These are phyloP conservation scores for Pseudogymnoascus sp. DNA, from an alignment of 2,329 filamentous ascomycete species.

Conservation along the genomic window DNA sequence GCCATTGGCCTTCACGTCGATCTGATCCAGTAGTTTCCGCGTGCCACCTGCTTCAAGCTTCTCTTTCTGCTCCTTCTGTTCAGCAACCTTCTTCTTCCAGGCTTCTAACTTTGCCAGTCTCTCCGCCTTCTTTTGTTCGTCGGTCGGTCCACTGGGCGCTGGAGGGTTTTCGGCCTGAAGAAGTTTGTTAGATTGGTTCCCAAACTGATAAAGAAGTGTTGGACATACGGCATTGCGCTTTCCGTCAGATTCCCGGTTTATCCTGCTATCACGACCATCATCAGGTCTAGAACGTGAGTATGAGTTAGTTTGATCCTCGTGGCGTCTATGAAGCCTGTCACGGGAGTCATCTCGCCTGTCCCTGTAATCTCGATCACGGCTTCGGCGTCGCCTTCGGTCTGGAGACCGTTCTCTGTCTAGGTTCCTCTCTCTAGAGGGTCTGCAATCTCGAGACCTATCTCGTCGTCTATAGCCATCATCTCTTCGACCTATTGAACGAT, in stretches of 20 bases:
- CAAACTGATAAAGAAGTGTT: not conserved
- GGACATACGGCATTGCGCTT: conserved; percentile 51
- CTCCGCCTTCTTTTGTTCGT: conserved; percentile 72
- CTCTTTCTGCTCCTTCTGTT: conserved; percentile 65
- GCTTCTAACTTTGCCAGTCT: conserved; percentile 74
- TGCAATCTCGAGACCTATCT: conserved; percentile 57
- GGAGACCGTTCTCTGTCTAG: conserved; percentile 51
- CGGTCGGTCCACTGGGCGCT: conserved; percentile 46
- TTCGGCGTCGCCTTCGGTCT: conserved; percentile 49
- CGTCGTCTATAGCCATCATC: conserved; percentile 57
- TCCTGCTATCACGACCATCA: conserved; percentile 50
- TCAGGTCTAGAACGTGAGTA: conserved; percentile 58
- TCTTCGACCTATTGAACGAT: conserved; percentile 60
- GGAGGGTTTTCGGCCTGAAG: conserved; percentile 47
- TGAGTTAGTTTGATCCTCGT: conserved; percentile 65
- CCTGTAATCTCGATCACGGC: conserved; percentile 62
- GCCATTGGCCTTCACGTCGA: conserved; percentile 58
- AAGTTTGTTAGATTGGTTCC: conserved; percentile 12
- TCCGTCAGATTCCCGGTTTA: conserved; percentile 40
- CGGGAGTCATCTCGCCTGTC: conserved; percentile 66
- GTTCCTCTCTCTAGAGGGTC: conserved; percentile 48
- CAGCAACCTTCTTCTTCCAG: conserved; percentile 83
- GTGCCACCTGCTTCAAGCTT: conserved; percentile 57
- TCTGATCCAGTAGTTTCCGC: conserved; percentile 61
- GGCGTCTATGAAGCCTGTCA: conserved; percentile 55